These are phyloP conservation scores for Larix sibirica DNA, from an alignment of 83 land plant genomes.

Conservation along the genomic window DNA sequence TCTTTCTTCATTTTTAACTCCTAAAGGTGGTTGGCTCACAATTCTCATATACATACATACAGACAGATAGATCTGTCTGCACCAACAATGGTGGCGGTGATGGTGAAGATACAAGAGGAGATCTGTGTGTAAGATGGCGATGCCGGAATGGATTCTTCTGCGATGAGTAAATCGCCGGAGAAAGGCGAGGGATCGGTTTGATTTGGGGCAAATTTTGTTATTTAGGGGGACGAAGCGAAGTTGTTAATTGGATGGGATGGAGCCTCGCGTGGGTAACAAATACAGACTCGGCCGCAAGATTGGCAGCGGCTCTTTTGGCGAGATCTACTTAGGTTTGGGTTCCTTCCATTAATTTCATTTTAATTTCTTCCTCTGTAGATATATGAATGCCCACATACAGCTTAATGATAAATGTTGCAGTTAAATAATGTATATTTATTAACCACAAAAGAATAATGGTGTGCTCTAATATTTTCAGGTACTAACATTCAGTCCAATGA, in stretches of 20 bases:
- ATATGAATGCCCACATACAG: too few relatives aligned
- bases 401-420: too few relatives aligned
- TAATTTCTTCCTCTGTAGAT: background rate
- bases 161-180: background rate
- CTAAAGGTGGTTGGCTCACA: too few relatives aligned
- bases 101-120: background rate
- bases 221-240: background rate
- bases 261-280: constrained; percentile 52
- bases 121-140: background rate
- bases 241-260: constrained; percentile 25
- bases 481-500: constrained; percentile 33
- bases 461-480: constrained; percentile 13
- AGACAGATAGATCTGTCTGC: background rate
- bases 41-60: background rate
- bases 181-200: background rate
- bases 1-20: background rate
- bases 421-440: too few relatives aligned
- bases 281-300: constrained; percentile 54
- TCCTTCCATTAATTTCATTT: background rate
- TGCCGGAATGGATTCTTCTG: constrained; percentile 8
- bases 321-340: constrained; percentile 52
- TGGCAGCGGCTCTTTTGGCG: constrained; percentile 61
- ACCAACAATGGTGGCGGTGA: background rate
- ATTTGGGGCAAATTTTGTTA: background rate
- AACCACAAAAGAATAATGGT: too few relatives aligned